Evolutionary conservation across 2,329 filamentous ascomycete species (phyloP), one percentile per base, ranked within the genome.

Genomic region (Rutstroemia sydowiana): DNA sequence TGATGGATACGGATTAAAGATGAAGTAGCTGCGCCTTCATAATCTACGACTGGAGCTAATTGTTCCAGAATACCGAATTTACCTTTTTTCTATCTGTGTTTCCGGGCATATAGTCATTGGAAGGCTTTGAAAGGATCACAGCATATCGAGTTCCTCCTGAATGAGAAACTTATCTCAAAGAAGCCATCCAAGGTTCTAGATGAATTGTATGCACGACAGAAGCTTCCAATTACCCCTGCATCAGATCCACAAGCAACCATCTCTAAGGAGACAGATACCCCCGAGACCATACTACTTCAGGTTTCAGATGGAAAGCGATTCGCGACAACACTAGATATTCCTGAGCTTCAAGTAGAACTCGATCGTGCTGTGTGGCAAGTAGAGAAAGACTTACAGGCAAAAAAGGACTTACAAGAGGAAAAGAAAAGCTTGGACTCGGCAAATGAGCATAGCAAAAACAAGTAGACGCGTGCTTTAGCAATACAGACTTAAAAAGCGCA

Each of bases 71-170:
- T 96, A 57, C 91, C 92, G 32, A 96, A 98, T 66, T 75, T 98
- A 11, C 93, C 93, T 16, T 97, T 97, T 75, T 97, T 97, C 74
- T 98, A 97, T 69, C 79, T 97, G 37, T 81, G 81, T 16, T 98
- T 95, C 72, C 81, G 93, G 58, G 86, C 89, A 23, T 97, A 87
- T 85, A 95, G 88, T 18, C 89, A 95, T 69, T 95, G 87, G 82
- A 81, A 85, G 72, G 93, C 93, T 48, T 73, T 95, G 49, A 80
- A 82, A 34, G 93, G 93, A 50, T 91, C 89, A 18, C 87, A 82
- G 63, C 88, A 97, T 66, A 73, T 97, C 31, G 81, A 92, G 59
- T 93, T 88, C 68, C 78, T 98, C 11, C 69, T 92, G 37, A 72
- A 86, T 52, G 84, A 91, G 59, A 81, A 85, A 44, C 77, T 93